Conservation (phyloP, 345 rosid genomes). For the Combretum micranthum region DNA sequence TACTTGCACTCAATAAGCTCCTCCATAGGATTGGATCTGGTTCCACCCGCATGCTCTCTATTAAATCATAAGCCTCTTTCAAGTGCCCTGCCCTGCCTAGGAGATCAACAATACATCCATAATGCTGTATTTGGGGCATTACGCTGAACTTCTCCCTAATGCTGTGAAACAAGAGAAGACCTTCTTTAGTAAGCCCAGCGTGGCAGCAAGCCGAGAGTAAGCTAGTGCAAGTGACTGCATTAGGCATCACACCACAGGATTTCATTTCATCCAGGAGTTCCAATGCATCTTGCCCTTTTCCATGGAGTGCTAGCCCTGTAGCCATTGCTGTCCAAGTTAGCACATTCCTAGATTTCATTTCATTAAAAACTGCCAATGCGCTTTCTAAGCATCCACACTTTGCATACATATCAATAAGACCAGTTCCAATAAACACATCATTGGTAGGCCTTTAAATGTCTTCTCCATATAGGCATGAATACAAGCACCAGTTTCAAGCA, state of each 20-base stretch:
- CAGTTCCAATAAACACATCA: constrained; percentile 55
- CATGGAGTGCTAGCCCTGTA: constrained; percentile 53
- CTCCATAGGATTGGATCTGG: constrained; percentile 44
- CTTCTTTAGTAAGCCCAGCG: constrained; percentile 43
- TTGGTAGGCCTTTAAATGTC: constrained; percentile 29
- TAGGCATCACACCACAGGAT: constrained; percentile 30
- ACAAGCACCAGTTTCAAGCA: constrained; percentile 36
- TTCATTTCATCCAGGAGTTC: constrained; percentile 36
- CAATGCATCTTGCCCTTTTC: constrained; percentile 42
- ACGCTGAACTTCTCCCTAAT: constrained; percentile 30
- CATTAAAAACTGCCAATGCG: constrained; percentile 26
- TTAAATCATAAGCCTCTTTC: constrained; percentile 38
- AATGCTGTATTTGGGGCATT: constrained; percentile 32
- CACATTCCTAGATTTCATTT: constrained; percentile 43
- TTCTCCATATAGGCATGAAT: constrained; percentile 57
- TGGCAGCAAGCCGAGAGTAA: constrained; percentile 56
- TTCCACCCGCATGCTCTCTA: constrained; percentile 32
- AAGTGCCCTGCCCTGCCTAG: constrained; percentile 47
- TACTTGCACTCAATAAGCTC: constrained; percentile 40
- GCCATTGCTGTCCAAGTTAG: constrained; percentile 65
- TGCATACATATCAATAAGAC: constrained; percentile 57
- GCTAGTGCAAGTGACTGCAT: constrained; percentile 53
- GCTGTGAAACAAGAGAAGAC: constrained; percentile 37
- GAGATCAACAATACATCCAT: constrained; percentile 47
- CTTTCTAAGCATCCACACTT: constrained; percentile 47